phyloP scores from a whole-genome alignment of 495 filamentous ascomycete species.

The Lasiosphaeriaceae sp. region DNA sequence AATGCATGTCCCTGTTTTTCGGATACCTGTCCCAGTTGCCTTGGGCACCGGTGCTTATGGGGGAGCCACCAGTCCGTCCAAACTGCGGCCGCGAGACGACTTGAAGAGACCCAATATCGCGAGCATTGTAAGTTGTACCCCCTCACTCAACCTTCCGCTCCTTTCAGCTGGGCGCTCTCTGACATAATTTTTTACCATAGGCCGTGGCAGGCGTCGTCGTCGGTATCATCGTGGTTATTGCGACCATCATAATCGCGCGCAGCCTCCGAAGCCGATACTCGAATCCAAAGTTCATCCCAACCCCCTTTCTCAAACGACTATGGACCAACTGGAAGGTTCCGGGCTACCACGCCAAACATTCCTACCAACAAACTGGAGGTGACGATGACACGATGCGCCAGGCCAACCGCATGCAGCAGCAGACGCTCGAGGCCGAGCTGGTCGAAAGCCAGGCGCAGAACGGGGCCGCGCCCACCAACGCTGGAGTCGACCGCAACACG shows the following conservation, averaged over 20 bases:
- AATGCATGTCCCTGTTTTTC: constrained; percentile 13
- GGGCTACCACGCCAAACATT: neutral
- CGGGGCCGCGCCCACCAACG: constrained; percentile 16
- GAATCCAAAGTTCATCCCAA: constrained; percentile 57
- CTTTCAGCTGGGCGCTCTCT: neutral
- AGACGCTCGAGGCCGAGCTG: constrained; percentile 14
- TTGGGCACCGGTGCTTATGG: too few relatives aligned
- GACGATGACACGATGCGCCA: constrained; percentile 21
- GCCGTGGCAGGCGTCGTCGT: constrained; percentile 19
- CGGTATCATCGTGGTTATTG: constrained; percentile 15
- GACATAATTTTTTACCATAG: constrained; percentile 8
- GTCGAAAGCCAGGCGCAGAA: constrained; percentile 8
- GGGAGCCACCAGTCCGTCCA: neutral
- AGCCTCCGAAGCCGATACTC: constrained; percentile 26
- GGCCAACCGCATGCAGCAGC: constrained; percentile 22
- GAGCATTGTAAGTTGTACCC: constrained; percentile 6
- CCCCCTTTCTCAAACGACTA: constrained; percentile 51
- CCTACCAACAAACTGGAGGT: constrained; percentile 20
- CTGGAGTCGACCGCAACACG: constrained; percentile 73
- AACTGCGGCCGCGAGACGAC: constrained; percentile 5
- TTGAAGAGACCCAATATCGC: constrained; percentile 9
- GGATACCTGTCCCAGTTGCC: constrained; percentile 14
- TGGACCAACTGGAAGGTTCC: constrained; percentile 57
- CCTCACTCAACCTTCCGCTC: neutral
- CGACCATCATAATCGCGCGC: constrained; percentile 14